Evolutionary conservation across 2,329 filamentous ascomycete genomes (phyloP), one percentile per base, ranked within the genome.

Genomic region (Gliomastix tumulicola): DNA sequence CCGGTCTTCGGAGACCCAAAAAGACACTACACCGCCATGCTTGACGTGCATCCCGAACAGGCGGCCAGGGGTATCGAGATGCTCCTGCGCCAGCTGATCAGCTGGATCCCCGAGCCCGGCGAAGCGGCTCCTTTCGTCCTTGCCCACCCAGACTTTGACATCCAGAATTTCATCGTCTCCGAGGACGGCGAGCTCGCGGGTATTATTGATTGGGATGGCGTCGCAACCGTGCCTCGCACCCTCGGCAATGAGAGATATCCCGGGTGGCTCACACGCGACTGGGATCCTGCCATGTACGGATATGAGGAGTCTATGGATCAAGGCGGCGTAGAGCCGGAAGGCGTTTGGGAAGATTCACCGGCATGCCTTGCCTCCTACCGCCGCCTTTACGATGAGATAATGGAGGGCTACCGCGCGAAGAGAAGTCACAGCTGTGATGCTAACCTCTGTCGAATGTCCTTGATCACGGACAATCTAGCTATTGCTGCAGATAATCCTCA

Each of bases 191-290:
- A 47, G 16, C 41, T 60, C 3, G 41, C 34, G 7, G 51, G 36
- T 7, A 39, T 57, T 6, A 52, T 58, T 18, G 54, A 55, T 40
- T 58, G 53, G 55, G 51, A 55, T 25, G 46, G 44, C 8, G 42
- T 53, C 6, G 38, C 34, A 13, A 39, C 44, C 7, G 41, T 47
- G 12, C 51, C 55, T 13, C 46, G 44, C 6, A 44, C 31, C 19
- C 7, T 53, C 20, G 55, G 51, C 5, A 53, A 51, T 13, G 19
- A 32, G 17, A 5, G 13, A 7, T 31, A 31, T 22, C 49, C 49
- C 18, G 31, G 43, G 2, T 53, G 44, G 45, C 42, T 50, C 12
- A 49, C 44, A 13, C 37, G 43, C 9, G 49, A 51, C 38, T 52
- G 48, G 48, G 48, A 52, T 17, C 44, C 41, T 3, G 11, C 15